Base-by-base conservation (phyloP, 192 early-diverging fungal genomes). In the Funneliformis mosseae region DNA sequence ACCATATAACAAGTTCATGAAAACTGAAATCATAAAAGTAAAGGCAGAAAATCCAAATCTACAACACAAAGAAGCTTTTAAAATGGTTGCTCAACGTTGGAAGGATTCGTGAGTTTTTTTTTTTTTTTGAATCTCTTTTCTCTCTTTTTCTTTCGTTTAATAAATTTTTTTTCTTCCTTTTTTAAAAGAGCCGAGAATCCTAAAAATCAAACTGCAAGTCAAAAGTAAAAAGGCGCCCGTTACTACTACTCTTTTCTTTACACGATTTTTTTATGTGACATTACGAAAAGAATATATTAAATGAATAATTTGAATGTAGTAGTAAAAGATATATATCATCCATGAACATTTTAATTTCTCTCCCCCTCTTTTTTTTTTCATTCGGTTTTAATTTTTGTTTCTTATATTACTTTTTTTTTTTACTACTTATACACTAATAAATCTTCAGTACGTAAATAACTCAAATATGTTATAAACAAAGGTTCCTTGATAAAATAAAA, bases 1-100 rank as follows among this genome's bases (percentile, higher is more conserved):
- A 45, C 84, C 89, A 69, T 93, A 93, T 85, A 92, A 93, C 87
- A 86, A 84, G 83, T 93, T 83, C 83, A 92, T 93, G 90, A 93
- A 93, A 87, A 72, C 79, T 16, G 87, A 92, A 86, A 84, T 93
- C n/a, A 80, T 86, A 80, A 89, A 89, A 84, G 87, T 90, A 89
- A 93, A 93, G 88, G 78, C 80, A 38, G 81, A 84, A 79, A 86
- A 89, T 83, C 91, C 92, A 25, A 67, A 71, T 62, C 78, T 92
- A 48, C 61, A 78, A 71, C 92, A 93, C 88, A 91, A 90, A 90
- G 89, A 88, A 10, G 91, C 92, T 68, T 93, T 93, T 88, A 91
- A 89, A 83, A 82, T 83, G 82, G 92, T 88, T 46, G 92, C 92
- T 23, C 55, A 74, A 79, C 83, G 86, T 81, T 93, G 92, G 92